A percentile compares a stretch with the other conserved stretches of the same genome.
Evolutionary conservation across 352 stramenopile genomes (phyloP).

Genomic region (Phytophthora litchii): DNA sequence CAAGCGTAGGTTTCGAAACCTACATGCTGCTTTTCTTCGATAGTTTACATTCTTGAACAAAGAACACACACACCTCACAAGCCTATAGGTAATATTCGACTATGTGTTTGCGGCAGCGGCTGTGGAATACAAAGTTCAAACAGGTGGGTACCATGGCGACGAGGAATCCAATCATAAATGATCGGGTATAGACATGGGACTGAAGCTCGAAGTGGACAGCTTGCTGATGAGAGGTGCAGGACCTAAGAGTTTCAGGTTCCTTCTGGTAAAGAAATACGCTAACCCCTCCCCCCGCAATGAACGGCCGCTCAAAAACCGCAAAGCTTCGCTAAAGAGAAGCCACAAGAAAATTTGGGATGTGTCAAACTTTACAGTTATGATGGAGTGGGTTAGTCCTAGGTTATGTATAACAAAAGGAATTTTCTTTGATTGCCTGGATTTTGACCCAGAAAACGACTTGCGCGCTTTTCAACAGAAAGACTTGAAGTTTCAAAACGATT

Average conservation of each 20-base stretch:
- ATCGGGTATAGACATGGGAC: background rate
- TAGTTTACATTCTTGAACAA: too few species aligned
- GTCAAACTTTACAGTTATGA: background rate
- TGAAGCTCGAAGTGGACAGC: background rate
- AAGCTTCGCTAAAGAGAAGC: background rate
- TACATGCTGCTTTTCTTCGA: too few species aligned
- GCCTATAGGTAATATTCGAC: too few species aligned
- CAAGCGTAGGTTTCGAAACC: too few species aligned
- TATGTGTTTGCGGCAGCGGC: too few species aligned
- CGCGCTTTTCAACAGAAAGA: background rate
- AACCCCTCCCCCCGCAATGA: too few species aligned
- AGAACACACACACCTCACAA: too few species aligned
- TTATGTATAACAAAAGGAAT: background rate
- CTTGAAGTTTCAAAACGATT: conserved; percentile 1
- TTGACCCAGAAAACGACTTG: background rate
- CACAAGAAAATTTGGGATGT: background rate
- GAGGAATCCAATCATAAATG: background rate
- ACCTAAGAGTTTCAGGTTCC: background rate
- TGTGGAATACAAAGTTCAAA: background rate
- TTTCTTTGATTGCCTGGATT: background rate
- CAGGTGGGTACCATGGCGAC: background rate
- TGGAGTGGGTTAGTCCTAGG: background rate
- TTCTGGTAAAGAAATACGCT: background rate
- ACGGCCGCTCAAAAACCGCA: background rate
- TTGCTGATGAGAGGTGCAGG: background rate